These are phyloP conservation scores for Curvularia eragrostidis DNA, from an alignment of 2,329 filamentous ascomycete genomes.

Conservation along the genomic window DNA sequence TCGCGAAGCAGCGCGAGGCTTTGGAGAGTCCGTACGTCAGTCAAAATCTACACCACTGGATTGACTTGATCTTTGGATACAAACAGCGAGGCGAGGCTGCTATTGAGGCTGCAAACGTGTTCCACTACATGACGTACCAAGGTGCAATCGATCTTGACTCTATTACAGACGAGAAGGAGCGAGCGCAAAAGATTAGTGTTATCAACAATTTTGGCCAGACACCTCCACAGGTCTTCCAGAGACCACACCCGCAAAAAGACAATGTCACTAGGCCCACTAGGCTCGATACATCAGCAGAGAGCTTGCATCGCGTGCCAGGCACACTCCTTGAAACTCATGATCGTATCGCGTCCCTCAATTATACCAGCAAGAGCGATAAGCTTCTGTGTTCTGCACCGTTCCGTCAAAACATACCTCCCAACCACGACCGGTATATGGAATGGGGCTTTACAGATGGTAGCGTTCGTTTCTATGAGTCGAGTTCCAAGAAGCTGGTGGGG, in stretches of 20 bases:
- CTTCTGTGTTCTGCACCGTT: conserved; percentile 84
- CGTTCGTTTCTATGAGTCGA: conserved; percentile 86
- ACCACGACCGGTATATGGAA: conserved; percentile 89
- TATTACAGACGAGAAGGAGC: conserved; percentile 86
- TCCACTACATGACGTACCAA: conserved; percentile 93
- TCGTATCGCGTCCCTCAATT: conserved; percentile 78
- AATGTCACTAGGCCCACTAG: conserved; percentile 68
- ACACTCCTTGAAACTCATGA: conserved; percentile 79
- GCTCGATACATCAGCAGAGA: conserved; percentile 79
- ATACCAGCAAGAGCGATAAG: conserved; percentile 79
- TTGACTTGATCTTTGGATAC: conserved; percentile 91
- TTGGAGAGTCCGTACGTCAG: conserved; percentile 93
- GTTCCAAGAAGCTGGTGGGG: conserved; percentile 81
- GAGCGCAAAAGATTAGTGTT: conserved; percentile 87
- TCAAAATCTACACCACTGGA: conserved; percentile 89
- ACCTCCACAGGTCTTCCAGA: conserved; percentile 89
- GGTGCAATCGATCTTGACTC: conserved; percentile 91
- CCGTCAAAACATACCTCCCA: conserved; percentile 83
- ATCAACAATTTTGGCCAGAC: conserved; percentile 99
- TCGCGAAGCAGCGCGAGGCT: conserved; percentile 93
- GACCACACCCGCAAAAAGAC: conserved; percentile 79
- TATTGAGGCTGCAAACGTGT: conserved; percentile 90
- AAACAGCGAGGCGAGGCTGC: conserved; percentile 95
- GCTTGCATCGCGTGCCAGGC: conserved; percentile 77
- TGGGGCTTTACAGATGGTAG: conserved; percentile 96